Conservation (phyloP, 805 yeast species). For the Kazachstania psychrophila region DNA sequence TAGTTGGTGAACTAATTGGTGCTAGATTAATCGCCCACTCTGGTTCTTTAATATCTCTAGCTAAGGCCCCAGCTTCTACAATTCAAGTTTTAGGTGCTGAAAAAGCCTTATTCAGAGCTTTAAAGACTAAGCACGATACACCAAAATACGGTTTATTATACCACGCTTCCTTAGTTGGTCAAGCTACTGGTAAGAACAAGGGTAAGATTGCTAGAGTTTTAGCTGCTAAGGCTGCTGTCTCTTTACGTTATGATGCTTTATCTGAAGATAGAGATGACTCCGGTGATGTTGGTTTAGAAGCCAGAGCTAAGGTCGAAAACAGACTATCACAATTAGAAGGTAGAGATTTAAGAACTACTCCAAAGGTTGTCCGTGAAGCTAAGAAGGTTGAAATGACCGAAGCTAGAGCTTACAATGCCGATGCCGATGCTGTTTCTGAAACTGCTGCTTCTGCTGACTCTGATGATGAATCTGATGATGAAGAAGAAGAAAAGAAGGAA, state of each 20-base stretch:
- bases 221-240: constrained; percentile 97
- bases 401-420: constrained; percentile 84
- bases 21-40: constrained; percentile 97
- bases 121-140: constrained; percentile 96
- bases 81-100: constrained; percentile 98
- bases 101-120: constrained; percentile 96
- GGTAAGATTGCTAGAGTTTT: constrained; percentile 98
- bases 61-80: constrained; percentile 98
- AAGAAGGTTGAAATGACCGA: constrained; percentile 81
- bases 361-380: constrained; percentile 71
- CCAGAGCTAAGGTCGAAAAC: constrained; percentile 87
- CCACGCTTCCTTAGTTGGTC: constrained; percentile 95
- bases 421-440: constrained; percentile 67
- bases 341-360: constrained; percentile 85
- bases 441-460: constrained; percentile 29
- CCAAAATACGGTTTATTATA: constrained; percentile 96
- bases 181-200: constrained; percentile 95
- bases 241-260: constrained; percentile 91
- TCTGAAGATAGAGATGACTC: constrained; percentile 95
- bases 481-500: constrained; percentile 36
- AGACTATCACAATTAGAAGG: constrained; percentile 95
- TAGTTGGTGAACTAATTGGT: constrained; percentile 96
- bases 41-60: constrained; percentile 86
- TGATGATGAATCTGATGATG: constrained; percentile 44
- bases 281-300: constrained; percentile 86